These are phyloP conservation scores for Fusarium bactridioides DNA, from an alignment of 2,329 filamentous ascomycete genomes.

Conservation along the genomic window DNA sequence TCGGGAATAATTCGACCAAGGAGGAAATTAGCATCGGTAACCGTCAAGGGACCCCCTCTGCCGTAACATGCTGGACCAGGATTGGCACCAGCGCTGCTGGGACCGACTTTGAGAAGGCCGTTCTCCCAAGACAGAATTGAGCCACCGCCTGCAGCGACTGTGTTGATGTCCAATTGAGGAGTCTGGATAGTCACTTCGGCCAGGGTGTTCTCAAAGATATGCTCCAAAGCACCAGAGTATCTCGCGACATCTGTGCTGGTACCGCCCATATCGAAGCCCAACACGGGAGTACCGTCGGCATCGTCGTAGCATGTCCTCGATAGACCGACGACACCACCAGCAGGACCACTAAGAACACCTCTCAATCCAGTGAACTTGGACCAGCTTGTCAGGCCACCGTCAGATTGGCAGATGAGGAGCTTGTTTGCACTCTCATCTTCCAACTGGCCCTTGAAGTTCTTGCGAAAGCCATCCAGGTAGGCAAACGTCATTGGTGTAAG, in stretches of 20 bases:
- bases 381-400: slow-evolving; percentile 41
- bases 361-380: slow-evolving; percentile 40
- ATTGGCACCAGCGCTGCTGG: slow-evolving; percentile 75
- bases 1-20: slow-evolving; percentile 67
- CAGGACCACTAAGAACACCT: slow-evolving; percentile 41
- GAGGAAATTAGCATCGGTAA: slow-evolving; percentile 76
- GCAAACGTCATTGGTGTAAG: slow-evolving; percentile 51
- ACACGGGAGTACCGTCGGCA: slow-evolving; percentile 32
- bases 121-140: slow-evolving; percentile 71
- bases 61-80: slow-evolving; percentile 77
- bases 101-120: slow-evolving; percentile 75
- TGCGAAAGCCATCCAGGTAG: slow-evolving; percentile 47
- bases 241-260: slow-evolving; percentile 77
- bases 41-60: slow-evolving; percentile 73
- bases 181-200: slow-evolving; percentile 75
- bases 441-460: slow-evolving; percentile 38
- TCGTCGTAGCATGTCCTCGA: slow-evolving; percentile 40
- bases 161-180: slow-evolving; percentile 78
- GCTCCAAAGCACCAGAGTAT: slow-evolving; percentile 73
- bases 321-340: slow-evolving; percentile 41
- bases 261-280: slow-evolving; percentile 55
- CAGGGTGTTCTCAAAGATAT: slow-evolving; percentile 76
- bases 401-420: slow-evolving; percentile 43
- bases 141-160: slow-evolving; percentile 64
- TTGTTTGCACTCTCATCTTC: slow-evolving; percentile 42